Evolutionary conservation across 768 basidiomycete genomes (phyloP).

Genomic region (Trametes cubensis): DNA sequence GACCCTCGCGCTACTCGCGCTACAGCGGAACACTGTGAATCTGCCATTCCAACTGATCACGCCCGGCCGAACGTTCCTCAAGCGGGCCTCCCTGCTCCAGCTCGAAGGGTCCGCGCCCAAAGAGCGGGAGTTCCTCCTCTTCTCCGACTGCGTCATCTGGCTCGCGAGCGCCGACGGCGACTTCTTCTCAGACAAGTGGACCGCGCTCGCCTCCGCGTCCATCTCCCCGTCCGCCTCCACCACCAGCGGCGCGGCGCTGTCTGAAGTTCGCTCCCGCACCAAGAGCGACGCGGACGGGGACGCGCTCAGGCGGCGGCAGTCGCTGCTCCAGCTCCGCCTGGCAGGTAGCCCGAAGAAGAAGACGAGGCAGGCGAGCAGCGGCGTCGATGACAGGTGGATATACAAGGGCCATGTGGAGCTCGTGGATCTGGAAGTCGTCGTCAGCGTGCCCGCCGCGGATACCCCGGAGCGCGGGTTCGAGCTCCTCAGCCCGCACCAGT

Average conservation of each 20-base stretch:
- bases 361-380: conserved; percentile 36
- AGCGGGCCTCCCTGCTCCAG: conserved; percentile 64
- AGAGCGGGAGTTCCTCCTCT: conserved; percentile 75
- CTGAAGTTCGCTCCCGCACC: conserved; percentile 50
- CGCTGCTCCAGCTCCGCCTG: conserved; percentile 27
- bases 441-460: conserved; percentile 43
- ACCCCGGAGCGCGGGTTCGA: conserved; percentile 67
- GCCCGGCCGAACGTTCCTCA: conserved; percentile 80
- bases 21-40: conserved; percentile 76
- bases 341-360: conserved; percentile 33
- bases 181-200: conserved; percentile 31
- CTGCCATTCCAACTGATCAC: conserved; percentile 77
- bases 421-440: conserved; percentile 76
- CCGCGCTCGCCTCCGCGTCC: conserved; percentile 10
- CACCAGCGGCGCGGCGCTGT: conserved; percentile 29
- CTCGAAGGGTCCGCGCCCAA: conserved; percentile 54
- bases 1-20: conserved; percentile 71
- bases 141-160: conserved; percentile 84
- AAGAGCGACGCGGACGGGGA: conserved; percentile 60
- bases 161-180: conserved; percentile 54
- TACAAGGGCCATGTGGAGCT: conserved; percentile 72
- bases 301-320: conserved; percentile 20
- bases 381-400: conserved; percentile 66
- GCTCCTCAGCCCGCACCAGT: conserved; percentile 74
- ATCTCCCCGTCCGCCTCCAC: background rate